A percentile compares a stretch with the other conserved stretches of the same genome.
These are phyloP conservation scores for Colletotrichum tropicicola DNA, from an alignment of 2,329 filamentous ascomycete species.

Conservation along the genomic window DNA sequence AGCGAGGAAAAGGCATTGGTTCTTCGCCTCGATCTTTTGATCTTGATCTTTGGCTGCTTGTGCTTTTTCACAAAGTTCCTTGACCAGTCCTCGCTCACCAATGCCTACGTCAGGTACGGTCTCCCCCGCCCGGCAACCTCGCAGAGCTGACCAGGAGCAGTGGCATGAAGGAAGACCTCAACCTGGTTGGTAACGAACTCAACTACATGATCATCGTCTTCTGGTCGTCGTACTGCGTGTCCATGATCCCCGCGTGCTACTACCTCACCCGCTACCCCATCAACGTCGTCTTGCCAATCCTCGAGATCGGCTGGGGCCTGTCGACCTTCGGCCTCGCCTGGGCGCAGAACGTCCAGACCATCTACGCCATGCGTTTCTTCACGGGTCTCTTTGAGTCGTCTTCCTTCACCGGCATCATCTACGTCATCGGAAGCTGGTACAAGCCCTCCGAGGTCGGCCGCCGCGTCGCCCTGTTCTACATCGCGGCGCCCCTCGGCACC, in stretches of 20 bases:
- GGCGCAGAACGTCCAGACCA: slow-evolving; percentile 40
- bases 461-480: slow-evolving; percentile 56
- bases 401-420: slow-evolving; percentile 37
- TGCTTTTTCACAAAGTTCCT: slow-evolving; percentile 51
- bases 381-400: slow-evolving; percentile 50
- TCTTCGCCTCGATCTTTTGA: slow-evolving; percentile 46
- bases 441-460: slow-evolving; percentile 52
- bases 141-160: slow-evolving; percentile 32
- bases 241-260: slow-evolving; percentile 51
- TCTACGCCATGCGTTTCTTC: slow-evolving; percentile 53
- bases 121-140: neutral
- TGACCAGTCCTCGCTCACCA: slow-evolving; percentile 46
- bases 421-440: slow-evolving; percentile 56
- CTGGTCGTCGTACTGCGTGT: slow-evolving; percentile 48
- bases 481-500: slow-evolving; percentile 59
- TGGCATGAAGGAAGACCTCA: slow-evolving; percentile 47
- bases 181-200: slow-evolving; percentile 43
- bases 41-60: slow-evolving; percentile 47
- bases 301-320: slow-evolving; percentile 42
- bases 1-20: slow-evolving; percentile 43
- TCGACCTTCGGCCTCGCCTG: slow-evolving; percentile 40
- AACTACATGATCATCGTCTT: slow-evolving; percentile 42
- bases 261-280: slow-evolving; percentile 47
- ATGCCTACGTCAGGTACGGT: slow-evolving; percentile 44
- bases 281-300: slow-evolving; percentile 39